Evolutionary conservation across 345 rosid genomes (phyloP).

Genomic region (Ailanthus altissimus): DNA sequence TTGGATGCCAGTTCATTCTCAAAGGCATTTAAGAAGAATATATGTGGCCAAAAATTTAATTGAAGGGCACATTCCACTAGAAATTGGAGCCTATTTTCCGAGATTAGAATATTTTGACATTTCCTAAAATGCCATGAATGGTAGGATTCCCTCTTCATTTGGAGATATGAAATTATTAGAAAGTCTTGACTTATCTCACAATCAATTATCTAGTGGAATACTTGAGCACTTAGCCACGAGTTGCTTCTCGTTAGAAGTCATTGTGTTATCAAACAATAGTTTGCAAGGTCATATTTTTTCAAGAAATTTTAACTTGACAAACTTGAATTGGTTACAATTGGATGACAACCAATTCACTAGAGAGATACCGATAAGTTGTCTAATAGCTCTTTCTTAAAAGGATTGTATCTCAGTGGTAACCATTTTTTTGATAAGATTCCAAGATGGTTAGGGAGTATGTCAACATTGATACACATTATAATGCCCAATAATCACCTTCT

Average conservation of each 20-base stretch:
- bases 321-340: too few species aligned
- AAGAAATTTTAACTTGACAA: too few species aligned
- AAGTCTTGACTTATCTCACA: accelerated
- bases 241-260: too few species aligned
- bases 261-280: too few species aligned
- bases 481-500: neutral
- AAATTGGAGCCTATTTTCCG: neutral
- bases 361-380: neutral
- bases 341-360: too few species aligned
- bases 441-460: neutral
- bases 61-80: neutral
- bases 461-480: accelerated
- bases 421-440: constrained; percentile 16
- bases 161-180: neutral
- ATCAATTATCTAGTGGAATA: too few species aligned
- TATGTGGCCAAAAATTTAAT: constrained; percentile 20
- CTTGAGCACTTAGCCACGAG: too few species aligned
- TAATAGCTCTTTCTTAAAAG: neutral
- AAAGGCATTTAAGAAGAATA: neutral
- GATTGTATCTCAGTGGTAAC: constrained; percentile 8
- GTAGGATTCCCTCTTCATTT: neutral
- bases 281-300: too few species aligned
- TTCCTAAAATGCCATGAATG: constrained; percentile 12
- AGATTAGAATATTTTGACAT: neutral
- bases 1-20: constrained; percentile 5